These are phyloP conservation scores for Pleodorina starrii DNA, from an alignment of 139 green algal species.

Conservation along the genomic window DNA sequence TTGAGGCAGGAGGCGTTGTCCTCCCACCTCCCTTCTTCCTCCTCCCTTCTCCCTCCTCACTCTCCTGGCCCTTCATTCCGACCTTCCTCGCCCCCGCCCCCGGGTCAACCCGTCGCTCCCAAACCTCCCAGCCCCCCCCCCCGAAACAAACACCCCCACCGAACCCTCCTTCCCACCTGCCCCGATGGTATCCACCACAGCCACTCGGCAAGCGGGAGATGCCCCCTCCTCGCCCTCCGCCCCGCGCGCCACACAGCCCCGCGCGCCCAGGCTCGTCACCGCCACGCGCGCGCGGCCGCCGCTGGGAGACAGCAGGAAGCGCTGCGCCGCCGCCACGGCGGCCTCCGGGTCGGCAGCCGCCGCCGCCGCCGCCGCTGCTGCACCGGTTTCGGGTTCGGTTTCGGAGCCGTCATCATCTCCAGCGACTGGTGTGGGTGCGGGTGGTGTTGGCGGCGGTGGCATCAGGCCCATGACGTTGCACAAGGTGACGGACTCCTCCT, in stretches of 20 bases:
- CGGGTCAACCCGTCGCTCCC: too few species aligned
- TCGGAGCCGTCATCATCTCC: too few species aligned
- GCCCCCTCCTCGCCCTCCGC: slow-evolving; percentile 38
- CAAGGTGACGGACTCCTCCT: slow-evolving; percentile 83
- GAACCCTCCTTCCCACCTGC: slow-evolving; percentile 61
- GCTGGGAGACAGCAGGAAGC: slow-evolving; percentile 57
- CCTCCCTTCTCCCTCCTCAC: too few species aligned
- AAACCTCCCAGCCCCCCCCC: too few species aligned
- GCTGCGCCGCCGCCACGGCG: slow-evolving; percentile 55
- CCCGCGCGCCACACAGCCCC: slow-evolving; percentile 68
- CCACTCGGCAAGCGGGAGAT: slow-evolving; percentile 60
- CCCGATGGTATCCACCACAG: slow-evolving; percentile 88
- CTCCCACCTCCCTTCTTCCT: too few species aligned
- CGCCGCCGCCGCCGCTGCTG: slow-evolving; percentile 50
- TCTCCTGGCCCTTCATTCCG: too few species aligned
- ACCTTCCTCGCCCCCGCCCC: too few species aligned
- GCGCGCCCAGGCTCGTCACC: slow-evolving; percentile 77
- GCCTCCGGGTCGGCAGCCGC: neutral
- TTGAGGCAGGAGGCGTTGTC: too few species aligned
- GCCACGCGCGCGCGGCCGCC: slow-evolving; percentile 43
- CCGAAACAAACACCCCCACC: neutral
- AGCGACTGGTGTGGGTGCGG: too few species aligned
- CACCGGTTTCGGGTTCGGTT: neutral
- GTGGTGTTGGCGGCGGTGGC: too few species aligned
- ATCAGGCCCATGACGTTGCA: slow-evolving; percentile 49